Conservation (phyloP, 176 grass and related monocot genomes). For the Rhynchospora breviuscula region DNA sequence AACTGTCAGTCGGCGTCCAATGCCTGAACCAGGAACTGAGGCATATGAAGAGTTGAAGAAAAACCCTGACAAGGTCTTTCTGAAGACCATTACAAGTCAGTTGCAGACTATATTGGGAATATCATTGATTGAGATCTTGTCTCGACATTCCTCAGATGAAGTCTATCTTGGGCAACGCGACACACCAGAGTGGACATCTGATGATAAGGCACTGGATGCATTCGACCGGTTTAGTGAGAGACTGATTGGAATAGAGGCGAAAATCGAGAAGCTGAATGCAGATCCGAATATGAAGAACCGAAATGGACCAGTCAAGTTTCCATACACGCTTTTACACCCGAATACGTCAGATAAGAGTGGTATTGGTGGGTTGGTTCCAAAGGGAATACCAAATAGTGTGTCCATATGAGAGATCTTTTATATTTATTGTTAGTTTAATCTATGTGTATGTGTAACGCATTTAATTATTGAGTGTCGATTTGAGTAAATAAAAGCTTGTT, state of each 20-base stretch:
- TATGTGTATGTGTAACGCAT: neutral
- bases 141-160: slow-evolving; percentile 68
- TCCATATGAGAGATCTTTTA: slow-evolving; percentile 43
- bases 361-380: slow-evolving; percentile 35
- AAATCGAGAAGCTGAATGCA: slow-evolving; percentile 40
- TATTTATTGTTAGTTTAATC: neutral
- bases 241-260: slow-evolving; percentile 41
- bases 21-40: slow-evolving; percentile 36
- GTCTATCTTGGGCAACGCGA: slow-evolving; percentile 73
- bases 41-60: slow-evolving; percentile 29
- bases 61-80: slow-evolving; percentile 47
- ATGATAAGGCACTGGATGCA: slow-evolving; percentile 42
- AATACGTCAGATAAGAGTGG: slow-evolving; percentile 55
- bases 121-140: slow-evolving; percentile 70
- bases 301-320: slow-evolving; percentile 50
- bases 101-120: slow-evolving; percentile 52
- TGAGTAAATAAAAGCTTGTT: neutral
- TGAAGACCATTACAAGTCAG: slow-evolving; percentile 75
- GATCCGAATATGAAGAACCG: slow-evolving; percentile 47
- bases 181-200: slow-evolving; percentile 63
- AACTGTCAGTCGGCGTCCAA: slow-evolving; percentile 46
- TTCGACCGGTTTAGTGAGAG: slow-evolving; percentile 41
- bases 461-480: neutral
- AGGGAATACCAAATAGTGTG: slow-evolving; percentile 77
- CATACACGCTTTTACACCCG: slow-evolving; percentile 67